Evolutionary conservation across 73 alveolate genomes (phyloP), one percentile per base, ranked within the genome.

Genomic region (Paramecium primaurelia): DNA sequence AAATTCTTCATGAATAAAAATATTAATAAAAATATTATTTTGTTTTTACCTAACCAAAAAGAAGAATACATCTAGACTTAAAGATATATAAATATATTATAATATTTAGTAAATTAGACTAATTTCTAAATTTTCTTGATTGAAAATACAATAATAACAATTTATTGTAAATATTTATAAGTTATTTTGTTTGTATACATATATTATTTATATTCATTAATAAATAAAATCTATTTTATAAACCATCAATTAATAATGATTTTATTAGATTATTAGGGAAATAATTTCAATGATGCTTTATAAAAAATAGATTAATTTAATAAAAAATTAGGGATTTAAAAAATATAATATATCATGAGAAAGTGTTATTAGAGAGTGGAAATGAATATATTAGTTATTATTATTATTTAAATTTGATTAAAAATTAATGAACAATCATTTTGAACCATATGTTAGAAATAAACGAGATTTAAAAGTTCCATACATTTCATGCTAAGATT

Each of bases 361-460:
- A 2, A 49, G 0, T 49, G 20, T 16, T 16, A 49, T 54, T 54
- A 54, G 34, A 54, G 12, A 18, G 32, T 54, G 25, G 32, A 54
- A 54, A 54, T 54, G 77, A 34, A 64, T 28, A n/a, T 25, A 20
- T 10, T 64, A 6, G 51, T 64, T 0, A 3, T 25, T 64, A 64
- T 64, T 4, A 54, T 54, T 54, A 64, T 64, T 64, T 22, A 64
- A 64, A 64, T 64, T 64, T 64, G 26, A 64, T 11, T 64, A 64
- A 64, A 64, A 64, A 64, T 64, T 64, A 64, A 64, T 64, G 84
- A 73, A 73, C 10, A 73, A 73, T 73, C 87, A 73, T 37, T 80
- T 20, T 45, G 91, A 80, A 47, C 91, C 91, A 25, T 80, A 80
- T 80, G 91, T 80, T 25, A 80, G 91, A 80, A 80, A 80, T 47